These are phyloP conservation scores for Jamesozyma piceae DNA, from an alignment of 805 yeast genomes.

Conservation along the genomic window DNA sequence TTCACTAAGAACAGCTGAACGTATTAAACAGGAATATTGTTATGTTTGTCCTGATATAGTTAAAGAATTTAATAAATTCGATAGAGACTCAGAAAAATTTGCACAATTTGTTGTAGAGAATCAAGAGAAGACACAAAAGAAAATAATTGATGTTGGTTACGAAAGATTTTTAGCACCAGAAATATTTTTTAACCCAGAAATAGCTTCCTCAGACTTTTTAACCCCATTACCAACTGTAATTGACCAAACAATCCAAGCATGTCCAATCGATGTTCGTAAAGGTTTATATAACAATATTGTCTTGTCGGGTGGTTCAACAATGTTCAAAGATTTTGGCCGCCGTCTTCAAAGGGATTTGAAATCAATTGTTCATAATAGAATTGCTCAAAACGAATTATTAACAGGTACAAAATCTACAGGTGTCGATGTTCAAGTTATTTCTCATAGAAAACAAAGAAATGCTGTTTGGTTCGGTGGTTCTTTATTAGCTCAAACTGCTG, in stretches of 20 bases:
- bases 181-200: slow-evolving; percentile 95
- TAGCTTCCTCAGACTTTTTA: slow-evolving; percentile 86
- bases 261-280: slow-evolving; percentile 97
- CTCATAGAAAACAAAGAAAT: slow-evolving; percentile 94
- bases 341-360: slow-evolving; percentile 92
- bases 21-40: slow-evolving; percentile 92
- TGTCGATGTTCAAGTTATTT: slow-evolving; percentile 91
- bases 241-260: slow-evolving; percentile 86
- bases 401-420: slow-evolving; percentile 78
- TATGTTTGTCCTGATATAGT: slow-evolving; percentile 97
- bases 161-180: slow-evolving; percentile 99
- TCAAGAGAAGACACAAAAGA: slow-evolving; percentile 52
- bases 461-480: slow-evolving; percentile 99
- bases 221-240: slow-evolving; percentile 96
- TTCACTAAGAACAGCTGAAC: slow-evolving; percentile 89
- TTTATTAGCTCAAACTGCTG: slow-evolving; percentile 90
- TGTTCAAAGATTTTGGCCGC: slow-evolving; percentile 97
- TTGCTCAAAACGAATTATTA: slow-evolving; percentile 65
- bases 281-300: slow-evolving; percentile 93
- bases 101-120: slow-evolving; percentile 87
- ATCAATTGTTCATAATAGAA: slow-evolving; percentile 78
- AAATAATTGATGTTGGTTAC: slow-evolving; percentile 85
- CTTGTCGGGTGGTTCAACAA: slow-evolving; percentile 93
- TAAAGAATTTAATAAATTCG: slow-evolving; percentile 89
- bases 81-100: slow-evolving; percentile 86